These are phyloP conservation scores for Tanacetum coccineum DNA, from an alignment of 129 eudicot species.

Conservation along the genomic window DNA sequence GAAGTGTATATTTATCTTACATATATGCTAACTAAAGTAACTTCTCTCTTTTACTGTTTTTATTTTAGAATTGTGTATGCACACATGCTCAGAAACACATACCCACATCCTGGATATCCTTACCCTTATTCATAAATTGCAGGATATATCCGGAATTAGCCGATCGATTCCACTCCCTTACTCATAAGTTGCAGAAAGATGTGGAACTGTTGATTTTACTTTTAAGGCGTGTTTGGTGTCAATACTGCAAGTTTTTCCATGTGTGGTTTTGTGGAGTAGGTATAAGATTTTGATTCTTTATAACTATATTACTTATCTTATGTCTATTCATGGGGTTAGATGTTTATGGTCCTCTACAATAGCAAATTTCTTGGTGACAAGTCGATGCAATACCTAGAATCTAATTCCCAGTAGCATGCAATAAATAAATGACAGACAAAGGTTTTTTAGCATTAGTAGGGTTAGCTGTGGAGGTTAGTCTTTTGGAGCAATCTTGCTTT, in stretches of 20 bases:
- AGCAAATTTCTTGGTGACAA: slow-evolving; percentile 10
- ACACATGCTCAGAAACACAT: background rate
- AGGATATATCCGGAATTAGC: too few species aligned
- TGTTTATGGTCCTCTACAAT: background rate
- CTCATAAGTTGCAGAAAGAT: background rate
- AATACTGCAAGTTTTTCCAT: background rate
- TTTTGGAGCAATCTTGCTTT: background rate
- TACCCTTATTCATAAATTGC: slow-evolving; percentile 2
- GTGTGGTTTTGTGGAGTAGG: background rate
- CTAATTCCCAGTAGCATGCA: slow-evolving; percentile 10
- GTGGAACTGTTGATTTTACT: slow-evolving; percentile 7
- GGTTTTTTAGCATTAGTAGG: background rate
- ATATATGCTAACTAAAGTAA: background rate
- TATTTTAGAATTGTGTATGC: too few species aligned
- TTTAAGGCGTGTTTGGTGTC: background rate
- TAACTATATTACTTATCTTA: background rate
- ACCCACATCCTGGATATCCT: background rate
- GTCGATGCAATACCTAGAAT: slow-evolving; percentile 3
- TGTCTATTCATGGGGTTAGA: background rate
- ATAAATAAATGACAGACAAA: background rate
- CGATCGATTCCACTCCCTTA: background rate
- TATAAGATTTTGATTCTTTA: slow-evolving; percentile 5
- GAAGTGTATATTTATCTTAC: background rate
- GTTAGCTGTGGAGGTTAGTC: background rate
- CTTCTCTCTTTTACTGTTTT: background rate